phyloP scores from a whole-genome alignment of 2,329 filamentous ascomycete species.

The Sporothrix euskadiensis region DNA sequence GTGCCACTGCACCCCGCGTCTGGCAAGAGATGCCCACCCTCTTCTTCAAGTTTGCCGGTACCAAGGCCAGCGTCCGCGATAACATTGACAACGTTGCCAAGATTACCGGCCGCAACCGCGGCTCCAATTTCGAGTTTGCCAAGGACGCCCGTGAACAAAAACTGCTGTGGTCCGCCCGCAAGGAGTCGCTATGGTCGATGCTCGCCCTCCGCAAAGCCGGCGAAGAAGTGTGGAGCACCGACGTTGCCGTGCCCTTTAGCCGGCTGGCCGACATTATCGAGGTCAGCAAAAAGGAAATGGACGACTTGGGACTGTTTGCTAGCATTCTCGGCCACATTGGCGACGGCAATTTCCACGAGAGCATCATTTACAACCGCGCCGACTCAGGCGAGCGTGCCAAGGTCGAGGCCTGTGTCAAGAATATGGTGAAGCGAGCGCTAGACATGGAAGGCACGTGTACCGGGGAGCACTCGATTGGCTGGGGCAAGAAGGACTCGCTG shows the following conservation, averaged over 20 bases:
- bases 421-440: slow-evolving; percentile 86
- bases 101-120: slow-evolving; percentile 66
- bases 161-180: slow-evolving; percentile 76
- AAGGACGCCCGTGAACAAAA: slow-evolving; percentile 69
- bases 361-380: slow-evolving; percentile 79
- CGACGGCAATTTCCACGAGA: slow-evolving; percentile 92
- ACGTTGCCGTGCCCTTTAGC: slow-evolving; percentile 80
- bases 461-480: slow-evolving; percentile 81
- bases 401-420: slow-evolving; percentile 78
- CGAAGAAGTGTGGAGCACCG: slow-evolving; percentile 78
- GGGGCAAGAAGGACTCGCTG: slow-evolving; percentile 81
- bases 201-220: slow-evolving; percentile 65
- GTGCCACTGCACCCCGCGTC: slow-evolving; percentile 64
- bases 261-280: slow-evolving; percentile 74
- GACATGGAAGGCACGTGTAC: slow-evolving; percentile 95
- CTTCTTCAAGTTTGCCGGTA: slow-evolving; percentile 86
- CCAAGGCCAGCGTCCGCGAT: slow-evolving; percentile 73
- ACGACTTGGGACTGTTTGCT: slow-evolving; percentile 80
- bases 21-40: slow-evolving; percentile 78
- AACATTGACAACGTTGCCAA: slow-evolving; percentile 69
- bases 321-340: slow-evolving; percentile 88
- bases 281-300: slow-evolving; percentile 84
- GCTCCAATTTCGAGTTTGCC: slow-evolving; percentile 74
- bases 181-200: slow-evolving; percentile 83
- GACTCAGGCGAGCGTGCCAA: slow-evolving; percentile 69